A percentile compares a stretch with the other conserved stretches of the same genome.
phyloP scores from a whole-genome alignment of 208 protist genomes.

The Leishmania aethiopica region DNA sequence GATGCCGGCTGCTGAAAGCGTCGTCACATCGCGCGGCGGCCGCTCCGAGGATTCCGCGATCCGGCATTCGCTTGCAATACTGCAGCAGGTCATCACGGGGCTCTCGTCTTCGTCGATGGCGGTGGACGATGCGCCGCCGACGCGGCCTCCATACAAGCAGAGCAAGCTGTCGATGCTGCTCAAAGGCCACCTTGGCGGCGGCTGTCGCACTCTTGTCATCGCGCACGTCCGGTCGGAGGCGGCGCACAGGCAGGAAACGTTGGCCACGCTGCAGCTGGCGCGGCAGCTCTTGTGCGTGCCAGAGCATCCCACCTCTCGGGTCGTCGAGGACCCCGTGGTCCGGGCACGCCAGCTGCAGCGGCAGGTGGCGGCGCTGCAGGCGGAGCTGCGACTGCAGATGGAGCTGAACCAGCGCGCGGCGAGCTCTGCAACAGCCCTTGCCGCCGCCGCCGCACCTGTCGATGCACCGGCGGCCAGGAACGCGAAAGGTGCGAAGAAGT shows the following conservation, averaged over 20 bases:
- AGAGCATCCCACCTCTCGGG: conserved; percentile 69
- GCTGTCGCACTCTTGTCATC: conserved; percentile 83
- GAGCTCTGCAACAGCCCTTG: not conserved
- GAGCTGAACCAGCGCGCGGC: conserved; percentile 49
- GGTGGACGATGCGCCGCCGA: not conserved
- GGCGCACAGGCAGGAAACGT: conserved; percentile 63
- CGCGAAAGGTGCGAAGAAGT: not conserved
- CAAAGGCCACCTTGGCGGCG: conserved; percentile 82
- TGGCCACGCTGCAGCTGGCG: conserved; percentile 92
- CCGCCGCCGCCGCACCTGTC: not conserved
- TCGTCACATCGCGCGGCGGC: not conserved
- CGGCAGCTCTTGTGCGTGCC: conserved; percentile 85
- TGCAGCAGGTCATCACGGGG: conserved; percentile 92
- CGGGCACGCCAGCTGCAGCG: conserved; percentile 78
- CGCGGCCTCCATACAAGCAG: conserved; percentile 58
- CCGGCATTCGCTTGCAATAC: conserved; percentile 87
- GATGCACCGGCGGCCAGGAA: not conserved
- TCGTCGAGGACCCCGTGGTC: conserved; percentile 59
- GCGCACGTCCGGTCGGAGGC: conserved; percentile 77
- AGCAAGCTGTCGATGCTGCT: conserved; percentile 93
- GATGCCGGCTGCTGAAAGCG: not conserved
- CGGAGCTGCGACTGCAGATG: conserved; percentile 92
- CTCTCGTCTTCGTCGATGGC: conserved; percentile 27
- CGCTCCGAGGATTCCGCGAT: conserved; percentile 15
- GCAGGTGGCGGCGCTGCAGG: conserved; percentile 83